phyloP scores from a whole-genome alignment of 345 rosid species.

The Eucalyptus lansdowneana region DNA sequence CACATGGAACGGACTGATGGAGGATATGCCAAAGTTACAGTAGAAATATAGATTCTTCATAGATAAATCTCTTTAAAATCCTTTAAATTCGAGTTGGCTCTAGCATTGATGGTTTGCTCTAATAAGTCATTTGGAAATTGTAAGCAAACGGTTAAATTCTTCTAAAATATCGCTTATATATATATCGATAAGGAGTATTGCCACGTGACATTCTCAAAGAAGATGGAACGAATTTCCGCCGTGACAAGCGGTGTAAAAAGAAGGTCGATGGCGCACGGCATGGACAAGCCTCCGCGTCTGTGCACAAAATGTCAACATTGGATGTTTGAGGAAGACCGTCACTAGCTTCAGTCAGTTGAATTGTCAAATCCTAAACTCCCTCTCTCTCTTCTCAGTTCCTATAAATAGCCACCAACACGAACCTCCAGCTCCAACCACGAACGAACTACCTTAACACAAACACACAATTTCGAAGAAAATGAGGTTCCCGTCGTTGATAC shows the following conservation, averaged over 20 bases:
- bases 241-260: background rate
- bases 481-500: background rate
- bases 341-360: background rate
- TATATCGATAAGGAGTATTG: background rate
- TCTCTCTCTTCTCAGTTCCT: background rate
- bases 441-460: background rate
- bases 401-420: background rate
- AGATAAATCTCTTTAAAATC: background rate
- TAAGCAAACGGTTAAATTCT: background rate
- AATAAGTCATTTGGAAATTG: background rate
- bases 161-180: background rate
- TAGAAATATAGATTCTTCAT: background rate
- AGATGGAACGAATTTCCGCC: background rate
- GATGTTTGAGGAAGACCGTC: background rate
- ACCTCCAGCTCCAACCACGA: background rate
- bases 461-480: background rate
- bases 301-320: background rate
- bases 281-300: background rate
- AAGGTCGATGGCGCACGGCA: background rate
- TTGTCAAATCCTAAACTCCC: background rate
- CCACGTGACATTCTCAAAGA: background rate
- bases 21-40: background rate
- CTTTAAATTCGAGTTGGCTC: background rate
- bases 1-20: fast-evolving
- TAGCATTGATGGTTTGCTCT: fast-evolving